phyloP scores from a whole-genome alignment of 2,329 filamentous ascomycete species.

The Fusarium piperis region DNA sequence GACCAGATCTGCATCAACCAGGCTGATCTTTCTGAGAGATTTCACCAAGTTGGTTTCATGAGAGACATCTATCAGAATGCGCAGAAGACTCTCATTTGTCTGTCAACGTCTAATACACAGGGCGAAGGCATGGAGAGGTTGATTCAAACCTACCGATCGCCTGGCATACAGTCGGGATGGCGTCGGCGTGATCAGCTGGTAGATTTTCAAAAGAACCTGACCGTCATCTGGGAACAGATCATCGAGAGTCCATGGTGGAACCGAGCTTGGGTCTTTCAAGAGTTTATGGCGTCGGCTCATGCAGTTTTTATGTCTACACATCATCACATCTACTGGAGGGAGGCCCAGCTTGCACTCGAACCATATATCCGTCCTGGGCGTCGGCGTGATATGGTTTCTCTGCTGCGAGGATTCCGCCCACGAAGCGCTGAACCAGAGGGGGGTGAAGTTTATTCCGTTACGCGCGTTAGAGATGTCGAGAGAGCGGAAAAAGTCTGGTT shows the following conservation, averaged over 20 bases:
- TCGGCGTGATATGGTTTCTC: no score
- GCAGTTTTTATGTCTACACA: not conserved
- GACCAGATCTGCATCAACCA: constrained; percentile 25
- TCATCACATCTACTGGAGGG: not conserved
- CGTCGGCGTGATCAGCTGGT: no score
- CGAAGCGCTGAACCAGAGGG: no score
- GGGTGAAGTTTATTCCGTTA: no score
- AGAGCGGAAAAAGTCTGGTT: no score
- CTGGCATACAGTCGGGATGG: no score
- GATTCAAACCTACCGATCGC: fast-evolving
- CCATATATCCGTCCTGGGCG: no score
- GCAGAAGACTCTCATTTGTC: not conserved
- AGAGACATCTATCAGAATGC: not conserved
- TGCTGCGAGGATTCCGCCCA: no score
- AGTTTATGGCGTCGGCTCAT: not conserved
- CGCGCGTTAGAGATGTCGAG: no score
- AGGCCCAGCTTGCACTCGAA: no score
- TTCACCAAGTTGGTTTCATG: constrained; percentile 22
- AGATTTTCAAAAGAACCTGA: no score
- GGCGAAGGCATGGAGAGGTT: not conserved
- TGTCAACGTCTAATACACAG: not conserved
- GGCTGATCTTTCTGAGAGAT: not conserved
- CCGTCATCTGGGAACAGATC: not conserved
- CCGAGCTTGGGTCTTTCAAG: constrained; percentile 14
- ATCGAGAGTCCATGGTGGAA: constrained; percentile 1